Evolutionary conservation across 2,329 filamentous ascomycete species (phyloP).

Genomic region (Cordyceps pruinosa): DNA sequence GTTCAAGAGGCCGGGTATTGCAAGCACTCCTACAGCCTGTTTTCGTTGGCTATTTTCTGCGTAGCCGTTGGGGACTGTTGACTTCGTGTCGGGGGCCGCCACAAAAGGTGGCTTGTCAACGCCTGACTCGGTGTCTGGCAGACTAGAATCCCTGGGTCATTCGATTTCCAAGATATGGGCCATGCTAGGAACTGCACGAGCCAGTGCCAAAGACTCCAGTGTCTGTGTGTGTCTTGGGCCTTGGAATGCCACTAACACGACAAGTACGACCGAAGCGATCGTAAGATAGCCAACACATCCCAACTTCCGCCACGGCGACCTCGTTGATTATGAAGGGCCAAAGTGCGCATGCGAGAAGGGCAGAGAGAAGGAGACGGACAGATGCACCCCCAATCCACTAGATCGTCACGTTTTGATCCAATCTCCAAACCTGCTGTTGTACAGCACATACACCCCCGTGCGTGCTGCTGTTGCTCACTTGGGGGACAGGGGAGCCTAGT

Average conservation of each 20-base stretch:
- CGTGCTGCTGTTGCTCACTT: not conserved
- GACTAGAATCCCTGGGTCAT: not conserved
- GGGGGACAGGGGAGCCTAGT: conserved; percentile 1
- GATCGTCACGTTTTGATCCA: conserved; percentile 9
- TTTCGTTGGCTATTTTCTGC: not conserved
- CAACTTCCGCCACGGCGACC: not conserved
- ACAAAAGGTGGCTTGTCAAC: conserved; percentile 7
- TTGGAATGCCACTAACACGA: not conserved
- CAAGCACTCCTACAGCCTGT: not conserved
- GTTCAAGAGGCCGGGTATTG: not conserved
- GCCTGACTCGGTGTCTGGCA: not conserved
- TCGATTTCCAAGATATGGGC: not conserved
- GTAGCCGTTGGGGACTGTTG: not conserved
- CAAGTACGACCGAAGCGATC: not conserved
- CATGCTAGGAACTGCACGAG: not conserved
- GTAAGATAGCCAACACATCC: not conserved
- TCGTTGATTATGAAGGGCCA: not conserved
- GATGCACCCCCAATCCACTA: not conserved
- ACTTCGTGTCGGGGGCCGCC: not conserved
- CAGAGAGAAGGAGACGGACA: not conserved
- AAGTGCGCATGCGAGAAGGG: not conserved
- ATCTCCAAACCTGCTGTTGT: conserved; percentile 1
- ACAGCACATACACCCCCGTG: not conserved
- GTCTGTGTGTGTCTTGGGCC: not conserved
- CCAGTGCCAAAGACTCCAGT: not conserved